Evolutionary conservation across 768 basidiomycete genomes (phyloP).

Genomic region (Lactarius vividus): DNA sequence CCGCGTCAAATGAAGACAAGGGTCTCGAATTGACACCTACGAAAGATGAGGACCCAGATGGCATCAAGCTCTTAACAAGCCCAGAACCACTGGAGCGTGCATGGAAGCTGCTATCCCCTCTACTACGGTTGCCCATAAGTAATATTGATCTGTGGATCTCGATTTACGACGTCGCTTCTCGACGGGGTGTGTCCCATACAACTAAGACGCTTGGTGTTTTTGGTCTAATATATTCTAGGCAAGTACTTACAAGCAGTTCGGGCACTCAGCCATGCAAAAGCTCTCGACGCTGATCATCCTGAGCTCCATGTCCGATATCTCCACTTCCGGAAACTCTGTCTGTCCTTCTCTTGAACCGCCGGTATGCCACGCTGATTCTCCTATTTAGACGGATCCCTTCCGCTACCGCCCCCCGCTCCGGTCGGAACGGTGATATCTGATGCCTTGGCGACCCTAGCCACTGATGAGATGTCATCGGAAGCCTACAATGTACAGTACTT

Average conservation of each 20-base stretch:
- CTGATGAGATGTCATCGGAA: slow-evolving; percentile 56
- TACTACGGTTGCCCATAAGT: slow-evolving; percentile 50
- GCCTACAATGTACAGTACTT: slow-evolving; percentile 75
- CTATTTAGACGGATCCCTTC: slow-evolving; percentile 43
- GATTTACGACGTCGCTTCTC: slow-evolving; percentile 77
- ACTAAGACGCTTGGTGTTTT: background rate
- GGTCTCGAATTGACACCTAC: slow-evolving; percentile 54
- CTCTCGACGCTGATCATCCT: slow-evolving; percentile 54
- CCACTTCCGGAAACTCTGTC: slow-evolving; percentile 59
- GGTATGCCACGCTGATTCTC: slow-evolving; percentile 13
- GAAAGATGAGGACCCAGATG: slow-evolving; percentile 86
- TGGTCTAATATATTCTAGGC: slow-evolving; percentile 42
- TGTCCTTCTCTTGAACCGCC: slow-evolving; percentile 23
- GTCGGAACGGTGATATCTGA: slow-evolving; percentile 51
- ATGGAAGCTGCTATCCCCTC: slow-evolving; percentile 61
- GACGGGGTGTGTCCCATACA: slow-evolving; percentile 60
- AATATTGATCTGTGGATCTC: slow-evolving; percentile 71
- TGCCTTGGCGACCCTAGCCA: slow-evolving; percentile 49
- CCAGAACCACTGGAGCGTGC: slow-evolving; percentile 74
- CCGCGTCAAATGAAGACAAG: slow-evolving; percentile 58
- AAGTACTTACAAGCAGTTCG: slow-evolving; percentile 76
- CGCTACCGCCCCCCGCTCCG: slow-evolving; percentile 44
- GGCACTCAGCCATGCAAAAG: slow-evolving; percentile 58
- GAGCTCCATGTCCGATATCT: slow-evolving; percentile 70
- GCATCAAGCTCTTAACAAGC: slow-evolving; percentile 61